These are phyloP conservation scores for Candida sp. DNA, from an alignment of 1,139 yeast genomes.

Conservation along the genomic window DNA sequence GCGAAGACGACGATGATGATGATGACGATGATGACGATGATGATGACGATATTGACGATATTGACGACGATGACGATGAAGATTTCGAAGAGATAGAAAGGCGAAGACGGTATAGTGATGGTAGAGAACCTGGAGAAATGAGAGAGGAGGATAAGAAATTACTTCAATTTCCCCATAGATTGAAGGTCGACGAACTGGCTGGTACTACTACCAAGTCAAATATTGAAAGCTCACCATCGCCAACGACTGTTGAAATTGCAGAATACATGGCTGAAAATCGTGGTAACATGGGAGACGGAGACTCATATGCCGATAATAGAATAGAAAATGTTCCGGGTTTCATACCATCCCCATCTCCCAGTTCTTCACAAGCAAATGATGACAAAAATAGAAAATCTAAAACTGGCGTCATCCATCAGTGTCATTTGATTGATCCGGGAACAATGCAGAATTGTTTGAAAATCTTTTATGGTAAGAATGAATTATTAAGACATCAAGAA, in stretches of 20 bases:
- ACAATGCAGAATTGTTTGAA: constrained; percentile 32
- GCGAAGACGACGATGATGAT: constrained; percentile 4
- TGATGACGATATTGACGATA: constrained; percentile 7
- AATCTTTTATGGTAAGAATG: constrained; percentile 45
- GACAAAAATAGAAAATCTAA: constrained; percentile 18
- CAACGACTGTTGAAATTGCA: background rate
- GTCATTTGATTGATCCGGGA: constrained; percentile 37
- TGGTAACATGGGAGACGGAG: background rate
- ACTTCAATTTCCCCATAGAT: constrained; percentile 2
- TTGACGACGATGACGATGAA: constrained; percentile 6
- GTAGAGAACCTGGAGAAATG: background rate
- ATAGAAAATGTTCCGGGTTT: background rate
- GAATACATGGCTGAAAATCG: background rate
- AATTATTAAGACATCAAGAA: constrained; percentile 44
- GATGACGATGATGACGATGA: constrained; percentile 9
- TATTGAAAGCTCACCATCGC: background rate
- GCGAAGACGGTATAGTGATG: background rate
- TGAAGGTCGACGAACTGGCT: constrained; percentile 1
- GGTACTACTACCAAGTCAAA: background rate
- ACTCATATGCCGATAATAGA: background rate
- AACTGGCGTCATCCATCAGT: constrained; percentile 39
- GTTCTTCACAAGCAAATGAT: constrained; percentile 1
- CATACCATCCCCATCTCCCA: constrained; percentile 1
- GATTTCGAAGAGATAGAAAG: background rate
- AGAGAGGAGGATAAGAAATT: background rate